Conservation (phyloP, 192 early-diverging fungal species). For the Anaeromyces robustus region DNA sequence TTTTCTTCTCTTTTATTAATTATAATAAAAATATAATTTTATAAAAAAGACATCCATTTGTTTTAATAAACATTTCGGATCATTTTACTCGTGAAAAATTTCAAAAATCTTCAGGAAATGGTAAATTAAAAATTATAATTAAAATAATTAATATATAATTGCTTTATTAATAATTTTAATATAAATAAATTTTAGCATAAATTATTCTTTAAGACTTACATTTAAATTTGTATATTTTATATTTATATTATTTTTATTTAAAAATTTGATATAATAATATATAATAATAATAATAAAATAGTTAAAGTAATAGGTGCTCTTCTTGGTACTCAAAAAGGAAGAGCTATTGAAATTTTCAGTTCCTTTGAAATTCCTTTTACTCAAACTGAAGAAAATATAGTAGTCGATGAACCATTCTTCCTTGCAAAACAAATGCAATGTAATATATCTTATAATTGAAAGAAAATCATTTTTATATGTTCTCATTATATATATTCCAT, state of each 20-base stretch:
- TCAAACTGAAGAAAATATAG: slow-evolving; percentile 15
- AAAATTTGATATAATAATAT: too few species aligned
- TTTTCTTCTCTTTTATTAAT: background rate
- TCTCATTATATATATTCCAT: too few species aligned
- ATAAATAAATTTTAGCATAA: too few species aligned
- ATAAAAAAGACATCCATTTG: slow-evolving; percentile 58
- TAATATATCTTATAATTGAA: slow-evolving; percentile 8
- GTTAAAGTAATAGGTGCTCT: slow-evolving; percentile 56
- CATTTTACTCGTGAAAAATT: slow-evolving; percentile 59
- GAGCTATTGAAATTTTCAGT: slow-evolving; percentile 72
- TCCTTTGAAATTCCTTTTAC: slow-evolving; percentile 57
- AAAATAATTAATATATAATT: background rate
- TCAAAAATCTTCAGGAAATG: slow-evolving; percentile 24
- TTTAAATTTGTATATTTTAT: too few species aligned
- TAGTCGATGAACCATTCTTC: slow-evolving; percentile 47
- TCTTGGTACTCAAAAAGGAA: slow-evolving; percentile 55
- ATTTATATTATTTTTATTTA: too few species aligned
- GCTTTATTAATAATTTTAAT: background rate
- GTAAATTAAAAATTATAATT: background rate
- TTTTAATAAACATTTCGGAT: slow-evolving; percentile 76
- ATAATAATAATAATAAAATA: background rate
- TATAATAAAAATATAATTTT: background rate
- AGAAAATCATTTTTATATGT: too few species aligned
- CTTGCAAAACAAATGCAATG: slow-evolving; percentile 61
- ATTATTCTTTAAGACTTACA: too few species aligned